Evolutionary conservation across 306 rosid species (phyloP).

Genomic region (Trifolium subterraneum): DNA sequence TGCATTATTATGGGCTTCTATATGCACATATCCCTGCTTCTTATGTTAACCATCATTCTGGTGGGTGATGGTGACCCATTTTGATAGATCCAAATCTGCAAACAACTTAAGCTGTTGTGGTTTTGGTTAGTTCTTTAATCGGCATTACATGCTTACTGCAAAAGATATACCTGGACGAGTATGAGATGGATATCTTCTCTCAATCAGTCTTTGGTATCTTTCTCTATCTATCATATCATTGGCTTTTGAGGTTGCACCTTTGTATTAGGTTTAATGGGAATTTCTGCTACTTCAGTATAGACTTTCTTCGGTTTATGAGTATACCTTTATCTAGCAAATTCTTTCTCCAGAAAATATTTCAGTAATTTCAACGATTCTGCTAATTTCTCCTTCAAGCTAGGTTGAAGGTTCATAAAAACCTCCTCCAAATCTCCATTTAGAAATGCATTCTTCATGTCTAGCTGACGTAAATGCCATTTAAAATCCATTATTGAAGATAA

Average conservation of each 20-base stretch:
- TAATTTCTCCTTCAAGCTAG: not conserved
- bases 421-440: not conserved
- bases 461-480: not conserved
- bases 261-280: not conserved
- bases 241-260: not conserved
- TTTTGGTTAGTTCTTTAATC: not conserved
- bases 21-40: too few species aligned
- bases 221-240: not conserved
- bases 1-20: too few species aligned
- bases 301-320: not conserved
- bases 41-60: not conserved
- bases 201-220: too few species aligned
- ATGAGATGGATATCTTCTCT: not conserved
- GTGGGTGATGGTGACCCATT: not conserved
- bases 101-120: not conserved
- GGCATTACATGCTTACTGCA: not conserved
- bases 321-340: too few species aligned
- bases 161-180: not conserved
- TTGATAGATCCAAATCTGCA: not conserved
- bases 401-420: not conserved
- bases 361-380: not conserved
- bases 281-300: not conserved
- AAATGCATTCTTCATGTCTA: slow-evolving; percentile 1
- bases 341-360: not conserved
- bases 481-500: not conserved